A percentile compares a stretch with the other conserved stretches of the same genome.
These are phyloP conservation scores for Botrytis medusae DNA, from an alignment of 2,329 filamentous ascomycete species.

Conservation along the genomic window DNA sequence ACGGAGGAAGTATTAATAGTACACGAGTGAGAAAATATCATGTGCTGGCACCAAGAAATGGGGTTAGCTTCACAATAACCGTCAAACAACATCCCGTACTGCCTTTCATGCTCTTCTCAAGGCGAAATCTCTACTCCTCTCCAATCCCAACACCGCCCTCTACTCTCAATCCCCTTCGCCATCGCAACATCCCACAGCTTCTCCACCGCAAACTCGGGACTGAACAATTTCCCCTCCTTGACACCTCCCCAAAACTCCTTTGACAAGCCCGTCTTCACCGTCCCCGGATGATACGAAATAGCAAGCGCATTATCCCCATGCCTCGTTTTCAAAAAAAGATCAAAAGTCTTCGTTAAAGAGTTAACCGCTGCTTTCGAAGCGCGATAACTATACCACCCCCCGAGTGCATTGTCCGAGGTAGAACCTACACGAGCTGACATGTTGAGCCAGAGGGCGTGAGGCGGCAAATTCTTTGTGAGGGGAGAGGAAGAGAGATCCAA, in stretches of 20 bases:
- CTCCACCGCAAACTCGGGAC: constrained; percentile 63
- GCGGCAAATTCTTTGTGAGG: constrained; percentile 43
- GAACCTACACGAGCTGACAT: constrained; percentile 79
- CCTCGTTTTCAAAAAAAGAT: constrained; percentile 60
- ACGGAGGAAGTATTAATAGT: neutral
- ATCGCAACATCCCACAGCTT: constrained; percentile 60
- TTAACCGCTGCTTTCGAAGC: constrained; percentile 74
- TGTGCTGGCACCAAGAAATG: neutral
- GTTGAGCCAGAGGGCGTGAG: constrained; percentile 64
- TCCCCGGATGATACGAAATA: constrained; percentile 75
- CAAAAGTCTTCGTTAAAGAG: constrained; percentile 68
- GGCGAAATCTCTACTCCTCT: constrained; percentile 62
- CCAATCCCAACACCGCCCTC: constrained; percentile 70
- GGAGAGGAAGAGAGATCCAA: constrained; percentile 41
- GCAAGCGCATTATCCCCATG: constrained; percentile 64
- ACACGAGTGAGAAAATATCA: neutral
- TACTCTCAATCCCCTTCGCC: constrained; percentile 47
- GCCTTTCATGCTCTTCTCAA: constrained; percentile 39
- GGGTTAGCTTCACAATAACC: neutral
- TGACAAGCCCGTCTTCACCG: constrained; percentile 73
- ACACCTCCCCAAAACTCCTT: constrained; percentile 69
- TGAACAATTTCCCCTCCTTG: constrained; percentile 62
- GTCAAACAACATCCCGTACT: neutral
- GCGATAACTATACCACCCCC: constrained; percentile 82
- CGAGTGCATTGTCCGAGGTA: constrained; percentile 68